phyloP scores from a whole-genome alignment of 2,329 filamentous ascomycete genomes.

The Colletotrichum acutatum region DNA sequence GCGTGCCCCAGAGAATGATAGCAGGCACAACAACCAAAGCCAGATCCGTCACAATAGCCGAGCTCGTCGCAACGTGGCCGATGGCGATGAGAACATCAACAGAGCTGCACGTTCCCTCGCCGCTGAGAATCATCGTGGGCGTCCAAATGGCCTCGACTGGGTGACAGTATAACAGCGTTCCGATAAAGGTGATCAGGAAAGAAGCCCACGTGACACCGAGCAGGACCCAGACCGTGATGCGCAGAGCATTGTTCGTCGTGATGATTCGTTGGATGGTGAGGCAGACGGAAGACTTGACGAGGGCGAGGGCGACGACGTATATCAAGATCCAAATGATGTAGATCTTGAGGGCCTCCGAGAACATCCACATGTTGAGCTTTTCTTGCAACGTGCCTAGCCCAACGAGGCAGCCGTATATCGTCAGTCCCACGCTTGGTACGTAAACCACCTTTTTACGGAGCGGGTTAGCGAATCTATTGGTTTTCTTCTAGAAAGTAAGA shows the following conservation, averaged over 20 bases:
- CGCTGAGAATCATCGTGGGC: conserved; percentile 43
- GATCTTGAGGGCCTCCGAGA: conserved; percentile 38
- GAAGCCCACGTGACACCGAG: conserved; percentile 40
- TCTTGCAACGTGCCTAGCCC: conserved; percentile 39
- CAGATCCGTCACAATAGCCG: conserved; percentile 47
- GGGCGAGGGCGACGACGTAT: conserved; percentile 39
- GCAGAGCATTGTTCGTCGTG: conserved; percentile 37
- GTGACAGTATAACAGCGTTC: conserved; percentile 43
- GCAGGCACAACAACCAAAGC: conserved; percentile 45
- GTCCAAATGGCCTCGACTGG: conserved; percentile 46
- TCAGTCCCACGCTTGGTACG: conserved; percentile 33
- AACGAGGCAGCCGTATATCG: conserved; percentile 35
- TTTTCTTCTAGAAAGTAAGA: not conserved
- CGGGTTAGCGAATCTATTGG: not conserved
- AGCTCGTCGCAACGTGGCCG: conserved; percentile 44
- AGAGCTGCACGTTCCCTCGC: conserved; percentile 32
- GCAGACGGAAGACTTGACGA: conserved; percentile 49
- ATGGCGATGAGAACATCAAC: conserved; percentile 40
- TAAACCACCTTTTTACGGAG: conserved; percentile 29
- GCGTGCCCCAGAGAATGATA: conserved; percentile 45
- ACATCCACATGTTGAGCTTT: conserved; percentile 39
- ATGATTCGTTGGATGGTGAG: conserved; percentile 48
- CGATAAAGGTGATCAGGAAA: conserved; percentile 45
- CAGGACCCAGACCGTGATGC: conserved; percentile 38
- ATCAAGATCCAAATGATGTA: conserved; percentile 43